Evolutionary conservation across 2,329 filamentous ascomycete species (phyloP), one percentile per base, ranked within the genome.

Genomic region (Cadophora gregata): DNA sequence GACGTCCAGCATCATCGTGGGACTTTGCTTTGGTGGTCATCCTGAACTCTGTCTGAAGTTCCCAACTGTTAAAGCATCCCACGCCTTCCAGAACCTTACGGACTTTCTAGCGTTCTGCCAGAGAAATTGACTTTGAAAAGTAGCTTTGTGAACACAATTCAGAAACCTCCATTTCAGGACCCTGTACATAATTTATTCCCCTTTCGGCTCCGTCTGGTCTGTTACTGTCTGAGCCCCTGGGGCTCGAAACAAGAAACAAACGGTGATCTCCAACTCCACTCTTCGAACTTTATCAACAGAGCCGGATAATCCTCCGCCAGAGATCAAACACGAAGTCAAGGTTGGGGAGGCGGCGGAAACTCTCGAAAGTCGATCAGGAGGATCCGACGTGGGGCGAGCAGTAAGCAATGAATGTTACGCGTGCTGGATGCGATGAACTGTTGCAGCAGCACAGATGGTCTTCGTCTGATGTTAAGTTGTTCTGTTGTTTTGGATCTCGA

Each of bases 171-270:
- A 14, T 47, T n/a, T 47, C 42, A n/a, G 42, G 19, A 21, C 42
- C 42, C 14, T 42, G 38, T 16, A 42, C 5, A 42, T 42, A 42
- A 42, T 16, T 42, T 16, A 42, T 16, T 29, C 51, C 25, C 51
- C 16, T 27, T n/a, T 56, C 48, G 48, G 48, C 48, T 51, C 48
- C 50, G 31, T 58, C 53, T 58, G n/a, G 38, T 36, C 16, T 58
- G 29, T 38, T 36, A 21, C 10, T 8, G 31, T 58, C 53, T 58
- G 53, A 58, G 33, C 29, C 21, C 29, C 19, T 16, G 8, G 5
- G n/a, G 14, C 31, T 36, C 29, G 31, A 58, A 58, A 58, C 53
- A 58, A 58, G 53, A 58, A 58, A 58, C 53, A 58, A 36, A 36
- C 53, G 53, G 12, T 16, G 53, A 58, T 58, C 53, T 9, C 31